A percentile compares a stretch with the other conserved stretches of the same genome.
Conservation (phyloP, 768 basidiomycete species). For the Tricholoma matsutake region DNA sequence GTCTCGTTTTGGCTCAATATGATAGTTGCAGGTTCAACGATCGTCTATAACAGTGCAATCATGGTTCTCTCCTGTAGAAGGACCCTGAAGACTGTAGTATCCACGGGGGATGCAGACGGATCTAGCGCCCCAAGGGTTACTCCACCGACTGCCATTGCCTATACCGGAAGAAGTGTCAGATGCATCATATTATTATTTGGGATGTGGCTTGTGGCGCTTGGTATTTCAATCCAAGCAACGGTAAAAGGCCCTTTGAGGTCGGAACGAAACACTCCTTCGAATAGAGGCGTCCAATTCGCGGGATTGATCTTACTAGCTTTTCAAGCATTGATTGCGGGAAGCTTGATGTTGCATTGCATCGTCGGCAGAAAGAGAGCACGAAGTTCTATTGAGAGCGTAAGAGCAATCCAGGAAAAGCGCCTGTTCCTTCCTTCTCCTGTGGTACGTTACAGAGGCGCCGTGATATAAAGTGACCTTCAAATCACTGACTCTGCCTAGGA, state of each 20-base stretch:
- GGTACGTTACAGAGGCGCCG: not conserved
- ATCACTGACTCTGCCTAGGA: not conserved
- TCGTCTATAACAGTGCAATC: slow-evolving; percentile 10
- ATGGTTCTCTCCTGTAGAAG: slow-evolving; percentile 8
- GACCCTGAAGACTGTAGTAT: too few species aligned
- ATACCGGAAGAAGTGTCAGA: not conserved
- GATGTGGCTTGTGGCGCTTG: slow-evolving; percentile 4
- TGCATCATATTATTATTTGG: not conserved
- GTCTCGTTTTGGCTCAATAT: slow-evolving; percentile 12
- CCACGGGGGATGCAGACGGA: too few species aligned
- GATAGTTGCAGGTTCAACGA: slow-evolving; percentile 2
- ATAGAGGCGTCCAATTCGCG: not conserved
- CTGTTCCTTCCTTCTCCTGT: slow-evolving; percentile 5
- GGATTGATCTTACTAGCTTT: not conserved
- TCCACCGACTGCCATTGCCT: not conserved
- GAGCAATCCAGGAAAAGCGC: not conserved
- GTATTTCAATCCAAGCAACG: not conserved
- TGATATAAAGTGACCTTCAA: not conserved
- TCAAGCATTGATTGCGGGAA: not conserved
- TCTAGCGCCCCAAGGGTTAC: not conserved
- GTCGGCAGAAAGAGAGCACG: not conserved
- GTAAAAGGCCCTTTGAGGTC: not conserved
- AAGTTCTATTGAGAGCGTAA: not conserved
- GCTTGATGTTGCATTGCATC: slow-evolving; percentile 1
- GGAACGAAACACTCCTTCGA: not conserved